A percentile compares a stretch with the other conserved stretches of the same genome.
phyloP scores from a whole-genome alignment of 2,329 filamentous ascomycete genomes.

The Xylaria arbuscula region DNA sequence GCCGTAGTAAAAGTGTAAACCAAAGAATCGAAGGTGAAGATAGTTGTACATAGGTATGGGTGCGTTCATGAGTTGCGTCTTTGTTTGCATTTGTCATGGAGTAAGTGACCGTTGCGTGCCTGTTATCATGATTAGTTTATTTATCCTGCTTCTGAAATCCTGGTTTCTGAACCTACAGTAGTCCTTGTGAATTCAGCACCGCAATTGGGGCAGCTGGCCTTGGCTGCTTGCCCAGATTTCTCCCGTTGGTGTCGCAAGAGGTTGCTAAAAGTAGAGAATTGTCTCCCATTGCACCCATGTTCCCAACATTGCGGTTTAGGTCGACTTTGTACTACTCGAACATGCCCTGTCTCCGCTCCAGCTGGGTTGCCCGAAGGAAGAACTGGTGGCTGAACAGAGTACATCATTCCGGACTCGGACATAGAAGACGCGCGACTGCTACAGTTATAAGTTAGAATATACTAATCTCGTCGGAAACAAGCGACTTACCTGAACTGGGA shows the following conservation, averaged over 20 bases:
- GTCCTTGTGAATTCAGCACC: slow-evolving; percentile 94
- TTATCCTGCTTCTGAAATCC: not conserved
- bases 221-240: slow-evolving; percentile 90
- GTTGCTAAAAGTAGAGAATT: slow-evolving; percentile 97
- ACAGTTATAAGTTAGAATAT: slow-evolving; percentile 21
- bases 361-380: slow-evolving; percentile 52
- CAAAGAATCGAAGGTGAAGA: not conserved
- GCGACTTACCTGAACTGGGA: slow-evolving; percentile 56
- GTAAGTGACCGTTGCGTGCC: slow-evolving; percentile 85
- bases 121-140: slow-evolving; percentile 52
- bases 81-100: slow-evolving; percentile 93
- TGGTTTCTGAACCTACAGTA: slow-evolving; percentile 51
- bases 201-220: slow-evolving; percentile 90
- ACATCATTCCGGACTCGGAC: slow-evolving; percentile 58
- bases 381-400: slow-evolving; percentile 54
- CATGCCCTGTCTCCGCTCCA: slow-evolving; percentile 59
- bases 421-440: slow-evolving; percentile 56
- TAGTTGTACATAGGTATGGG: slow-evolving; percentile 20
- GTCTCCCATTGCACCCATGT: slow-evolving; percentile 93
- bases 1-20: too few species aligned
- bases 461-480: not conserved
- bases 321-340: slow-evolving; percentile 78
- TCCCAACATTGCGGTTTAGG: slow-evolving; percentile 98
- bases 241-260: slow-evolving; percentile 91
- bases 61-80: slow-evolving; percentile 59